phyloP scores from a whole-genome alignment of 2,329 filamentous ascomycete species.

The Scedosporium dehoogii region DNA sequence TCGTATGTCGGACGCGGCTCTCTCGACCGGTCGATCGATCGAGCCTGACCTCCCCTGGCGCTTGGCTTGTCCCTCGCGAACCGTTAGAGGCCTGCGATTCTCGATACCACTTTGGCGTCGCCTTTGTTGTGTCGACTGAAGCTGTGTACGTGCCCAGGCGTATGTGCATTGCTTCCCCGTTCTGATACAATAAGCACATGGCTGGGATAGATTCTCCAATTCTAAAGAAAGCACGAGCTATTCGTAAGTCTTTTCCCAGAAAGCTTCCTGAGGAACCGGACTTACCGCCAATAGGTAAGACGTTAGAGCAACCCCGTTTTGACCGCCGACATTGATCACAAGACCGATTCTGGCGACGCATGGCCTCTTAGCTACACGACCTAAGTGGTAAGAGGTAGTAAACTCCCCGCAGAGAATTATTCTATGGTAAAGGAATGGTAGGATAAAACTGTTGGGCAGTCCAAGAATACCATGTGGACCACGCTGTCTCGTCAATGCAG shows the following conservation, averaged over 20 bases:
- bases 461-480: too few relatives aligned
- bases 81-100: neutral
- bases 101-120: neutral
- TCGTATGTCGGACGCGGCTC: neutral
- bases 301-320: neutral
- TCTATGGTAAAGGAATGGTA: too few relatives aligned
- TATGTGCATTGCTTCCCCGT: slow-evolving; percentile 12
- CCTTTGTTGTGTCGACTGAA: slow-evolving; percentile 7
- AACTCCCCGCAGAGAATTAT: too few relatives aligned
- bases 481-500: too few relatives aligned
- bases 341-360: slow-evolving; percentile 2
- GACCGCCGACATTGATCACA: slow-evolving; percentile 1
- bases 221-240: neutral
- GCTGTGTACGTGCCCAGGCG: slow-evolving; percentile 10
- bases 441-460: too few relatives aligned
- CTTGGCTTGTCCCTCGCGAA: neutral
- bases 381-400: neutral
- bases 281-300: neutral
- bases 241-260: neutral
- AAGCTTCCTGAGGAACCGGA: neutral
- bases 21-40: neutral
- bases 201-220: neutral
- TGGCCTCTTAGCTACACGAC: neutral
- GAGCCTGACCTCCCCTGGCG: neutral
- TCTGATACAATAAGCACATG: slow-evolving; percentile 11